These are phyloP conservation scores for Chalciporus chontae DNA, from an alignment of 768 basidiomycete species.

Conservation along the genomic window DNA sequence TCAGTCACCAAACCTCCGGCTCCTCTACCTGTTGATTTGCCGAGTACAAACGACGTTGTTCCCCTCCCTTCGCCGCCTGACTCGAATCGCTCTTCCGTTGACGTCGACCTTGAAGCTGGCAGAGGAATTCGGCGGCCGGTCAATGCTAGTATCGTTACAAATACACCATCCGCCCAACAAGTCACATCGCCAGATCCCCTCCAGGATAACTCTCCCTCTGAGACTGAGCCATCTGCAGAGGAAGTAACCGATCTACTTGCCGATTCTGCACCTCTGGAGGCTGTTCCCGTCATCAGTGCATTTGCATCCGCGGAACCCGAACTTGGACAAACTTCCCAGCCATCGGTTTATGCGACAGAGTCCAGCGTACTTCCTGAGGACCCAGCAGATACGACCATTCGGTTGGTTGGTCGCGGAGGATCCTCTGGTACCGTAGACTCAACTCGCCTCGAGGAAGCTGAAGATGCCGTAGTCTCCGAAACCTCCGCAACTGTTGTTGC, in stretches of 20 bases:
- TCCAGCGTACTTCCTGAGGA: conserved; percentile 11
- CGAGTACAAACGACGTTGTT: conserved; percentile 58
- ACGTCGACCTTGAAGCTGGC: conserved; percentile 38
- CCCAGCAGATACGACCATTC: conserved; percentile 44
- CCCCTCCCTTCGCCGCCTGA: conserved; percentile 42
- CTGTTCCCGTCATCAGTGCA: conserved; percentile 30
- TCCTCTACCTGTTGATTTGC: conserved; percentile 67
- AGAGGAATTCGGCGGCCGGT: conserved; percentile 36
- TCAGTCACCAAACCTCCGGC: conserved; percentile 68
- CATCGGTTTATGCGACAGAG: conserved; percentile 6
- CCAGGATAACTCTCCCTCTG: conserved; percentile 17
- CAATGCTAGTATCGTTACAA: conserved; percentile 12
- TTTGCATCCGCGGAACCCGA: conserved; percentile 21
- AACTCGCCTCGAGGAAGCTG: conserved; percentile 30
- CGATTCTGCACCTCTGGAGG: conserved; percentile 38
- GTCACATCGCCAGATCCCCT: conserved; percentile 10
- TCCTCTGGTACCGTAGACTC: conserved; percentile 28
- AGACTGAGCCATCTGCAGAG: conserved; percentile 21
- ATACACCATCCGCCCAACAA: conserved; percentile 10
- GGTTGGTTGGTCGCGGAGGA: conserved; percentile 57
- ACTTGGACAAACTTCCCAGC: conserved; percentile 1
- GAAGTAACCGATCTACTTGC: conserved; percentile 50
- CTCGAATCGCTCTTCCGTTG: conserved; percentile 38
- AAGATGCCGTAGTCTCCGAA: conserved; percentile 35
- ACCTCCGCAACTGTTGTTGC: conserved; percentile 34